Percentiles rank a stretch among this genome's conserved stretches.
Evolutionary conservation across 78 protist species (phyloP).

Genomic region (Carpediemonas membranifera): DNA sequence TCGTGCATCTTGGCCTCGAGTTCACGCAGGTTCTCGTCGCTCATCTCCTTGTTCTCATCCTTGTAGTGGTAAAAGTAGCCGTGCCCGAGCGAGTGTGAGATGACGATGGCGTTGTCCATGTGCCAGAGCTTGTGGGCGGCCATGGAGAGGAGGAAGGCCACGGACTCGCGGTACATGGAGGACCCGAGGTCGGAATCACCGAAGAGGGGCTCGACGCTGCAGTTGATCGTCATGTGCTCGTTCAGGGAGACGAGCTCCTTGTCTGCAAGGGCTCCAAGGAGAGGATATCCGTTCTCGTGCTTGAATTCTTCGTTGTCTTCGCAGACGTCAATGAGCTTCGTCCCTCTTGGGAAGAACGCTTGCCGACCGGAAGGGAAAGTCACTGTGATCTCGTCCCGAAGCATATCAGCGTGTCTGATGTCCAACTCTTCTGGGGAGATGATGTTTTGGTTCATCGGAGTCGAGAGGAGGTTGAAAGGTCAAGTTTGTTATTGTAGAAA

Average conservation of each 20-base stretch:
- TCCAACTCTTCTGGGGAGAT: too few species aligned
- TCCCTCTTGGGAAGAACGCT: too few species aligned
- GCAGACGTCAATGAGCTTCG: too few species aligned
- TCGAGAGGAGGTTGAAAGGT: too few species aligned
- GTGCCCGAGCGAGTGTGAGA: conserved; percentile 27
- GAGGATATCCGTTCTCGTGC: neutral
- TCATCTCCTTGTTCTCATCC: neutral
- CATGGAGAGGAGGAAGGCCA: conserved; percentile 21
- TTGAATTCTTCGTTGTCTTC: too few species aligned
- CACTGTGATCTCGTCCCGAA: too few species aligned
- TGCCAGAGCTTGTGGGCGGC: conserved; percentile 6
- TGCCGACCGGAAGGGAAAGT: too few species aligned
- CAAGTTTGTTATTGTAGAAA: too few species aligned
- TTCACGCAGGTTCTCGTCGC: neutral
- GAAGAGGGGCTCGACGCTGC: neutral
- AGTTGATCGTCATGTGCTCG: conserved; percentile 2
- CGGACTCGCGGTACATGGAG: conserved; percentile 10
- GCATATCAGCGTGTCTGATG: too few species aligned
- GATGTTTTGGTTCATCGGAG: too few species aligned
- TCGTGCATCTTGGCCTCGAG: neutral
- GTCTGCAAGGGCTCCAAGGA: neutral
- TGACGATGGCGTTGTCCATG: neutral
- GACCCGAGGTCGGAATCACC: neutral
- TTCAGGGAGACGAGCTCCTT: conserved; percentile 9
- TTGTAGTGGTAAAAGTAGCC: neutral